Base-by-base conservation (phyloP, 1,139 yeast species). In the Magnusiomyces clavatus region DNA sequence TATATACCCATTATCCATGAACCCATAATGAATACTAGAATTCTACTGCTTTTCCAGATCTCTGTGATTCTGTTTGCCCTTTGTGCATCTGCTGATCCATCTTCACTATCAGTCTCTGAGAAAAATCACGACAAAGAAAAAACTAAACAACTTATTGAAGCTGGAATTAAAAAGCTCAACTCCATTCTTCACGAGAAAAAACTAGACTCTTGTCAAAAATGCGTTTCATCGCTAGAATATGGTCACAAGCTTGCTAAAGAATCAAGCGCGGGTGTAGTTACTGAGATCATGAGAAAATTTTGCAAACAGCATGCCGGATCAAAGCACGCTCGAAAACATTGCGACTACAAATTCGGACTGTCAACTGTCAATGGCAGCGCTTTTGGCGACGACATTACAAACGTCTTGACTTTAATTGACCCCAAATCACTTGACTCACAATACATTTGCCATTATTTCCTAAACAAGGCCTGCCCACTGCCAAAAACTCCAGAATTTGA, bases 361-460 rank as follows among this genome's bases (percentile, higher is more conserved):
- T 65, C 64, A 49, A 70, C 75, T 1, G 69, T 70, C 38, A 57
- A 62, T n/a, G 47, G 43, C 2, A 58, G 68, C 13, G 52, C 62
- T 20, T 61, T 66, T 12, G 78, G 78, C 35, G 64, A 69, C 41
- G 77, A 76, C 57, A 76, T 76, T 56, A 71, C 75, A 12, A 71
- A 73, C 53, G 60, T 76, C 69, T 60, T 75, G 38, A 69, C 69
- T 34, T 56, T 71, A 45, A 74, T 76, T 69, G 72, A 72, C 54
- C 78, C 78, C 19, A 60, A 13, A 12, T 41, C 48, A 6, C 20
- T 70, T 40, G 81, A 77, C 59, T 80, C 80, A 42, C 76, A 74
- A 54, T 74, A 75, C 57, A 74, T 72, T 61, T 77, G 82, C 60
- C 68, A 73, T 58, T 76, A 68, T 61, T 71, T 72, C 56, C 73